Percentiles rank a stretch among this genome's conserved stretches.
Conservation (phyloP, 2,329 filamentous ascomycete genomes). For the Plectosphaerella plurivora region DNA sequence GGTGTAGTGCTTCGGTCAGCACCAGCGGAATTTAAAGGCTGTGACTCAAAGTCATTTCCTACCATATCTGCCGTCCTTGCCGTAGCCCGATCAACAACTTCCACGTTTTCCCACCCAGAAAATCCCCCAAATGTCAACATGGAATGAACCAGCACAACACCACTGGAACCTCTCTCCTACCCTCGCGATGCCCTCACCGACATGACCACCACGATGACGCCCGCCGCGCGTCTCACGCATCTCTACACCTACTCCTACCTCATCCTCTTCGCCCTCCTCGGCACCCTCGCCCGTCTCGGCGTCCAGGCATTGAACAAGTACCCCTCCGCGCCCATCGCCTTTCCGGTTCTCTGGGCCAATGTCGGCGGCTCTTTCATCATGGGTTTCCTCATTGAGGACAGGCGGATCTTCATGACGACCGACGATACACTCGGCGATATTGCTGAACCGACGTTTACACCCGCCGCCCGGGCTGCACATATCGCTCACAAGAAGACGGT, state of each 20-base stretch:
- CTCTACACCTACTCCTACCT: constrained; percentile 77
- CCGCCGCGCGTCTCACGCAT: constrained; percentile 25
- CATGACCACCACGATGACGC: not conserved
- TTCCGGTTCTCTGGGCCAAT: constrained; percentile 81
- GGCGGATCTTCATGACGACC: constrained; percentile 55
- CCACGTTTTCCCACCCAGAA: not conserved
- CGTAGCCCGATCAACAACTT: not conserved
- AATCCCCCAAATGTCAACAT: not conserved
- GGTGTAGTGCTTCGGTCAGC: no score
- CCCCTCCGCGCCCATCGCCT: constrained; percentile 68
- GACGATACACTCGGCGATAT: not conserved
- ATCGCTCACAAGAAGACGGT: constrained; percentile 74
- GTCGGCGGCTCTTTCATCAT: constrained; percentile 76
- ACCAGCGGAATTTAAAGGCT: no score
- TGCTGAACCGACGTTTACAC: not conserved
- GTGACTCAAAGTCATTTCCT: no score
- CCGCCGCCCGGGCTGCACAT: constrained; percentile 33
- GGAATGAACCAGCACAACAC: not conserved
- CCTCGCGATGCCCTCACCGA: not conserved
- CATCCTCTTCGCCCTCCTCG: constrained; percentile 78
- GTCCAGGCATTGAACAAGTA: constrained; percentile 77
- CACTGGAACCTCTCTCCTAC: not conserved
- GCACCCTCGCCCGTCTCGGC: constrained; percentile 78
- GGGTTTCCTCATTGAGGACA: constrained; percentile 81
- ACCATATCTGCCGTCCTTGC: no score